Conservation (phyloP, 1,284 basidiomycete species). For the Puccinia horiana region DNA sequence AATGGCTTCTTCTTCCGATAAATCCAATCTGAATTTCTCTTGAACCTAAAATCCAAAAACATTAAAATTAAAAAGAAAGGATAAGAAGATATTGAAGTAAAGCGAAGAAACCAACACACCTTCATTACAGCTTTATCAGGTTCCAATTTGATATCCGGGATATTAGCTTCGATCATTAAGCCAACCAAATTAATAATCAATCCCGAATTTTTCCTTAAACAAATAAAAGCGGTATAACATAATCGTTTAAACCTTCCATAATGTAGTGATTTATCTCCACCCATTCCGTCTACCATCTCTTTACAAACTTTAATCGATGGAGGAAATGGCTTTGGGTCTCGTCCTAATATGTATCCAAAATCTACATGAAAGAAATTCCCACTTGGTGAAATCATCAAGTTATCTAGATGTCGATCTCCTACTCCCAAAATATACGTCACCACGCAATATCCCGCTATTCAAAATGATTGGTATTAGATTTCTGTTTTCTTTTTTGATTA, state of each 20-base stretch:
- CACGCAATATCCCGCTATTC: constrained; percentile 95
- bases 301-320: constrained; percentile 98
- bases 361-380: constrained; percentile 74
- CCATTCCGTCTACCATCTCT: constrained; percentile 99
- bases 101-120: constrained; percentile 55
- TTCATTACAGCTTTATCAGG: constrained; percentile 67
- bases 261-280: constrained; percentile 85
- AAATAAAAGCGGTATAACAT: constrained; percentile 93
- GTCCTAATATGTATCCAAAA: constrained; percentile 96
- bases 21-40: constrained; percentile 91
- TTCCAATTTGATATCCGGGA: constrained; percentile 88
- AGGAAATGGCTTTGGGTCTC: constrained; percentile 96
- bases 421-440: constrained; percentile 96
- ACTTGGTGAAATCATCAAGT: constrained; percentile 86
- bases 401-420: constrained; percentile 95
- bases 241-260: constrained; percentile 93
- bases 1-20: constrained; percentile 94
- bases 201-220: constrained; percentile 89
- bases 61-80: neutral
- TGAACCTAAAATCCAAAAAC: constrained; percentile 67
- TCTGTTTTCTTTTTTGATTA: neutral
- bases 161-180: constrained; percentile 96
- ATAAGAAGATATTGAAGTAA: neutral
- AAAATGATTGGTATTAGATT: neutral
- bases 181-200: constrained; percentile 93